phyloP scores from a whole-genome alignment of 176 grass and related monocot genomes.

The Poa pratensis region DNA sequence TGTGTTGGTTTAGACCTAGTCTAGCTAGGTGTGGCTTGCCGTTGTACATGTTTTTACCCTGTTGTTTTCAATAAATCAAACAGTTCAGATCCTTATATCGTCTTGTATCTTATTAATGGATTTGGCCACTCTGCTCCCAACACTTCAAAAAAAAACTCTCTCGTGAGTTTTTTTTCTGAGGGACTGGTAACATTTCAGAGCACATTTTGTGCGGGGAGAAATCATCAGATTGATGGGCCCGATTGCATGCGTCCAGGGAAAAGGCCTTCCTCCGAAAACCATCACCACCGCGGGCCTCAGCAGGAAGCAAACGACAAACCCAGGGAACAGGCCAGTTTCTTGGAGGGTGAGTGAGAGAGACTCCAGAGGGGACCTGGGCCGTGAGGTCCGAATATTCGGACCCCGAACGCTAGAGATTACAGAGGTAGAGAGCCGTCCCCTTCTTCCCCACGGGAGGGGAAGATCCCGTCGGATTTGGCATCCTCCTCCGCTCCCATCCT shows the following conservation, averaged over 20 bases:
- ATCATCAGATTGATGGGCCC: not conserved
- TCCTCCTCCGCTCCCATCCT: conserved; percentile 48
- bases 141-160: no score
- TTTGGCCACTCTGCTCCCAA: no score
- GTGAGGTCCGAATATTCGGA: conserved; percentile 42
- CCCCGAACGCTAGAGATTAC: not conserved
- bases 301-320: not conserved
- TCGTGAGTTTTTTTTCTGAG: no score
- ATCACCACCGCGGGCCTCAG: not conserved
- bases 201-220: no score
- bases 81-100: no score
- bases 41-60: no score
- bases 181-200: no score
- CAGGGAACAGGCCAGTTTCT: not conserved
- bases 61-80: no score
- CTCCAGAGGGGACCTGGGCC: not conserved
- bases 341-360: not conserved
- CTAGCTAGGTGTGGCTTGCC: no score
- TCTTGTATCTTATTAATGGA: no score
- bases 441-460: conserved; percentile 37
- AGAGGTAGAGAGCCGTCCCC: conserved; percentile 22
- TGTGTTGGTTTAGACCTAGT: no score
- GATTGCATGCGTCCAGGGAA: not conserved
- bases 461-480: conserved; percentile 63
- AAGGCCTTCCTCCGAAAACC: not conserved